Evolutionary conservation across 495 filamentous ascomycete species (phyloP).

Genomic region (Penicillium macrosclerotiorum): DNA sequence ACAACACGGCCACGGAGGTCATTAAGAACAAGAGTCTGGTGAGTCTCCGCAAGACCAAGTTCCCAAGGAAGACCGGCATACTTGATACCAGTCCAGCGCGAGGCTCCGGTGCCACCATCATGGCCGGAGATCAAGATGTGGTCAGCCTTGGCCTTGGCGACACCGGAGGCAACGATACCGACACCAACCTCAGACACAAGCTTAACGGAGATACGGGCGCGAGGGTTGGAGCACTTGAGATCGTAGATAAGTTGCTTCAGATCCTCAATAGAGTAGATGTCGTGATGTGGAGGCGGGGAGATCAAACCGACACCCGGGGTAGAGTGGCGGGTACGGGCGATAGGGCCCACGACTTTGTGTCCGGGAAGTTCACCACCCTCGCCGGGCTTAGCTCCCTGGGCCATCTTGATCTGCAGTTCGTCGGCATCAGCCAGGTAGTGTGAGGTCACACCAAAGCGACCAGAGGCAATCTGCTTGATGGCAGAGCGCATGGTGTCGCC

Average conservation of each 20-base stretch:
- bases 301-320: constrained; percentile 98
- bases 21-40: constrained; percentile 98
- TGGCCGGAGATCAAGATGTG: constrained; percentile 98
- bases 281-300: constrained; percentile 97
- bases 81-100: constrained; percentile 99
- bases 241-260: constrained; percentile 99
- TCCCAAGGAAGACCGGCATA: constrained; percentile 99
- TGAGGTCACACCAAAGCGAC: constrained; percentile 96
- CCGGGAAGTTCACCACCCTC: constrained; percentile 98
- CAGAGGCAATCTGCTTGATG: constrained; percentile 98
- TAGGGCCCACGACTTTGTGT: constrained; percentile 96
- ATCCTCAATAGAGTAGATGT: constrained; percentile 99
- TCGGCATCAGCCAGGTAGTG: constrained; percentile 98
- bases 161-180: constrained; percentile 96
- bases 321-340: constrained; percentile 95
- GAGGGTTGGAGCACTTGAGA: constrained; percentile 95
- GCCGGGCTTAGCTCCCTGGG: constrained; percentile 97
- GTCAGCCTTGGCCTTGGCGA: constrained; percentile 97
- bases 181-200: constrained; percentile 98
- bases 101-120: constrained; percentile 97
- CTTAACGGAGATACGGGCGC: constrained; percentile 95
- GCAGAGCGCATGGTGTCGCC: constrained; percentile 98
- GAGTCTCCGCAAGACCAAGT: constrained; percentile 94
- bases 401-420: constrained; percentile 99
- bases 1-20: constrained; percentile 95